Evolutionary conservation across 129 eudicot genomes (phyloP).

Genomic region (Scalesia atractyloides): DNA sequence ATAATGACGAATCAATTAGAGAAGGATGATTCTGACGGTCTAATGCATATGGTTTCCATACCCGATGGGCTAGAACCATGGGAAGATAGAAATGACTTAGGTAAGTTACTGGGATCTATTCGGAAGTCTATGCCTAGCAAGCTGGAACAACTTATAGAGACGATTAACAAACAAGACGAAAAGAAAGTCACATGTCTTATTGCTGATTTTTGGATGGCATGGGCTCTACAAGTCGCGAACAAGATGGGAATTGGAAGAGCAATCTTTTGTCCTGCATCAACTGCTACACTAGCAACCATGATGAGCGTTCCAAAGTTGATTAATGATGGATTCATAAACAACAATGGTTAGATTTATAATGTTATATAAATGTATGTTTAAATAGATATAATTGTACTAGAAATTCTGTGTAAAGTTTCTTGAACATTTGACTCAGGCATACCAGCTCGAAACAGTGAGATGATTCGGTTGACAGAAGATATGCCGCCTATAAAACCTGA

Average conservation of each 20-base stretch:
- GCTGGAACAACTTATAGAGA: slow-evolving; percentile 31
- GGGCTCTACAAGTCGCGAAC: slow-evolving; percentile 46
- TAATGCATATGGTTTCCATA: slow-evolving; percentile 28
- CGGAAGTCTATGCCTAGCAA: slow-evolving; percentile 33
- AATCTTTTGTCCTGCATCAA: slow-evolving; percentile 51
- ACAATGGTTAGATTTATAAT: slow-evolving; percentile 40
- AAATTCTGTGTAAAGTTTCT: too few species aligned
- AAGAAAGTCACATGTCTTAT: slow-evolving; percentile 45
- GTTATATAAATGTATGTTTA: too few species aligned
- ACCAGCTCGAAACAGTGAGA: slow-evolving; percentile 23
- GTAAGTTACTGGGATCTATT: slow-evolving; percentile 22
- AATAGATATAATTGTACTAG: too few species aligned
- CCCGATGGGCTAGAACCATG: slow-evolving; percentile 41
- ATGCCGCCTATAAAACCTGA: slow-evolving; percentile 48
- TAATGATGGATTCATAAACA: slow-evolving; percentile 45
- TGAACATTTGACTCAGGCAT: slow-evolving; percentile 26
- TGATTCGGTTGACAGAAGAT: slow-evolving; percentile 45
- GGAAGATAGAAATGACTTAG: slow-evolving; percentile 37
- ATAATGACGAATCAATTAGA: slow-evolving; percentile 19
- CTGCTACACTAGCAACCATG: slow-evolving; percentile 24
- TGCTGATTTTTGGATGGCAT: slow-evolving; percentile 46
- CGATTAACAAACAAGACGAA: slow-evolving; percentile 19
- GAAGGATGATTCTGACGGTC: slow-evolving; percentile 13
- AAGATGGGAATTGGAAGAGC: slow-evolving; percentile 42
- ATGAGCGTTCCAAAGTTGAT: slow-evolving; percentile 35